Conservation (phyloP, 371 early-diverging fungal species). For the Smittium mucronatum region DNA sequence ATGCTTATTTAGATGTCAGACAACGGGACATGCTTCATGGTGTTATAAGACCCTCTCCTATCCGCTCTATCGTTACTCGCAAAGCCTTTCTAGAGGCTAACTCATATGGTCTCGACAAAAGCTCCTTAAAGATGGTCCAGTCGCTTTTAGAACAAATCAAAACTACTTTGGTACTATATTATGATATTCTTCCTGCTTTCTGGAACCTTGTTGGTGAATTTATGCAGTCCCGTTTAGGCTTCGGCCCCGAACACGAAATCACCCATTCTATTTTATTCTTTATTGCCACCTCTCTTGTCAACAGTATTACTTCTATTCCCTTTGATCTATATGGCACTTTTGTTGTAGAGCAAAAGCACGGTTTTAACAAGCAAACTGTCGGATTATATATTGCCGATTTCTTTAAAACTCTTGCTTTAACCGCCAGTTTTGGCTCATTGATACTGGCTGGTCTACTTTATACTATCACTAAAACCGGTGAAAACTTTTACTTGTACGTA, state of each 20-base stretch:
- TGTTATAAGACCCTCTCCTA: conserved; percentile 45
- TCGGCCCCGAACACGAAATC: conserved; percentile 65
- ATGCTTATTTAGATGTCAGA: conserved; percentile 38
- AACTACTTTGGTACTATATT: conserved; percentile 45
- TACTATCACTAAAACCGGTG: conserved; percentile 71
- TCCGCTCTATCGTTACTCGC: conserved; percentile 48
- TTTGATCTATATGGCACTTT: conserved; percentile 81
- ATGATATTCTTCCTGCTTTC: conserved; percentile 55
- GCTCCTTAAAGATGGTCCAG: conserved; percentile 59
- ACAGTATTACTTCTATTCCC: conserved; percentile 60
- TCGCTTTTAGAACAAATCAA: conserved; percentile 45
- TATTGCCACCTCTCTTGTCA: conserved; percentile 41
- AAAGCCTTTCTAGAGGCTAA: conserved; percentile 72
- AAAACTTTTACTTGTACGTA: conserved; percentile 74
- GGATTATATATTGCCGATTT: conserved; percentile 69
- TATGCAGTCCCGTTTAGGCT: conserved; percentile 41
- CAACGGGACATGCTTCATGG: conserved; percentile 60
- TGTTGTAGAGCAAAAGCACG: conserved; percentile 87
- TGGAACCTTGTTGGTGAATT: conserved; percentile 53
- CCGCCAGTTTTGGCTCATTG: conserved; percentile 59
- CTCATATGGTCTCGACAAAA: conserved; percentile 76
- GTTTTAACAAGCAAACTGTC: conserved; percentile 93
- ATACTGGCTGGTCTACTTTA: conserved; percentile 68
- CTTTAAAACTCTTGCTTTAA: conserved; percentile 56
- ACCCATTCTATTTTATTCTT: conserved; percentile 70